These are phyloP conservation scores for Diaporthe nobilis DNA, from an alignment of 2,329 filamentous ascomycete genomes.

Conservation along the genomic window DNA sequence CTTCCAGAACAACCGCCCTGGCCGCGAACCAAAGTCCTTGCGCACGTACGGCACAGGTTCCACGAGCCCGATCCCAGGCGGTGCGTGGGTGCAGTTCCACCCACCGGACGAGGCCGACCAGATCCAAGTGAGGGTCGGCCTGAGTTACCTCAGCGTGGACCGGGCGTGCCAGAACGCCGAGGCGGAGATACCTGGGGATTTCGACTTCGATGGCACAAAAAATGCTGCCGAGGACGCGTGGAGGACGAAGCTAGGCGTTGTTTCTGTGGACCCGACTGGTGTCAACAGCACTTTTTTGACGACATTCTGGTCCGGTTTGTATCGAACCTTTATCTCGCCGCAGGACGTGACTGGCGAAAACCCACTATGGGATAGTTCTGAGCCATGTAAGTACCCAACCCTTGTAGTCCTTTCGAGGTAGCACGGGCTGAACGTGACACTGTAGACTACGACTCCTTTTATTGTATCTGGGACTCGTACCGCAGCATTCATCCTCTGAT, in stretches of 20 bases:
- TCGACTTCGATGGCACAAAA: constrained; percentile 72
- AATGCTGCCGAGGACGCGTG: constrained; percentile 70
- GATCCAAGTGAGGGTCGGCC: constrained; percentile 37
- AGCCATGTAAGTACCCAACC: constrained; percentile 60
- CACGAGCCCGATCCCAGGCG: constrained; percentile 41
- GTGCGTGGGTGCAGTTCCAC: constrained; percentile 43
- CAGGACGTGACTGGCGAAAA: constrained; percentile 84
- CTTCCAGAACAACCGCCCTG: constrained; percentile 65
- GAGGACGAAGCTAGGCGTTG: constrained; percentile 72
- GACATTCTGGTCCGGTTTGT: constrained; percentile 67
- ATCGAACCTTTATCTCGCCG: constrained; percentile 77
- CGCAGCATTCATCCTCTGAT: constrained; percentile 76
- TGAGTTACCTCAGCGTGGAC: constrained; percentile 37
- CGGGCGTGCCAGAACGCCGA: constrained; percentile 40
- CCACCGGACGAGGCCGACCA: constrained; percentile 39
- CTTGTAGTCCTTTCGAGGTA: too few species aligned
- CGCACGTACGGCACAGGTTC: constrained; percentile 41
- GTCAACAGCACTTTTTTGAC: constrained; percentile 38
- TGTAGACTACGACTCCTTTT: constrained; percentile 76
- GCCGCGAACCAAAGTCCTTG: constrained; percentile 53
- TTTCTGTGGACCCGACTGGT: constrained; percentile 53
- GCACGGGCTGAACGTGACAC: background rate
- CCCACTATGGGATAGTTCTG: constrained; percentile 72
- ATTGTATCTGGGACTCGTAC: constrained; percentile 81
- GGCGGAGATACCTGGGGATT: constrained; percentile 65